These are phyloP conservation scores for Smittium mucronatum DNA, from an alignment of 371 early-diverging fungal genomes.

Conservation along the genomic window DNA sequence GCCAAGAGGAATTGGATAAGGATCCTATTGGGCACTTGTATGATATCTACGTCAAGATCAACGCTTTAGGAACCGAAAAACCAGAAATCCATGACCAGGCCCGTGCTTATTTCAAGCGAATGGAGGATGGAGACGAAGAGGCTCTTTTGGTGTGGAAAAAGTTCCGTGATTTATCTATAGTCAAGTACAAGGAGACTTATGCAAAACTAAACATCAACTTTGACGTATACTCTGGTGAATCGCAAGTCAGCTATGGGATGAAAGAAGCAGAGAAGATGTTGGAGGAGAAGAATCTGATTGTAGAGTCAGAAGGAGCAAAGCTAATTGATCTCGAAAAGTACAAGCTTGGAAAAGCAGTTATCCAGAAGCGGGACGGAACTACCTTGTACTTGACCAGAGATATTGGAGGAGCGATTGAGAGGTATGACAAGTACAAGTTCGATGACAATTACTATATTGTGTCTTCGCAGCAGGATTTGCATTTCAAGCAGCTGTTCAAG, in stretches of 20 bases:
- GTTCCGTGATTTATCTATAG: slow-evolving; percentile 90
- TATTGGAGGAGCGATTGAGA: slow-evolving; percentile 94
- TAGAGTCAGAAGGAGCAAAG: slow-evolving; percentile 75
- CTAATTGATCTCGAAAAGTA: slow-evolving; percentile 92
- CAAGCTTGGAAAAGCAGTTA: no score
- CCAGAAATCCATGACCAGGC: slow-evolving; percentile 73
- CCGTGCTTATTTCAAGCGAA: slow-evolving; percentile 88
- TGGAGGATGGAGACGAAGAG: slow-evolving; percentile 93
- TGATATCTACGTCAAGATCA: slow-evolving; percentile 92
- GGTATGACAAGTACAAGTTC: slow-evolving; percentile 81
- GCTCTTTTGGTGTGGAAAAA: slow-evolving; percentile 79
- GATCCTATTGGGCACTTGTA: slow-evolving; percentile 93
- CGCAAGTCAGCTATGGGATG: slow-evolving; percentile 77
- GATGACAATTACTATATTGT: slow-evolving; percentile 95
- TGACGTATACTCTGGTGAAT: slow-evolving; percentile 98
- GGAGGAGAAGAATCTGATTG: slow-evolving; percentile 49
- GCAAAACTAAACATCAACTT: slow-evolving; percentile 90
- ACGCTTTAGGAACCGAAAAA: slow-evolving; percentile 60
- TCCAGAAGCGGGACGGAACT: no score
- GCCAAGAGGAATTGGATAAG: slow-evolving; percentile 53
- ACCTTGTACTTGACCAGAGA: no score
- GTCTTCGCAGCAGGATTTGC: slow-evolving; percentile 88
- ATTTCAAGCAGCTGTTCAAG: slow-evolving; percentile 95
- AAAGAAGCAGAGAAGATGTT: slow-evolving; percentile 61
- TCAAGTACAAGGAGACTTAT: slow-evolving; percentile 89